Conservation (phyloP, 805 yeast species). For the Candida jianshihensis region DNA sequence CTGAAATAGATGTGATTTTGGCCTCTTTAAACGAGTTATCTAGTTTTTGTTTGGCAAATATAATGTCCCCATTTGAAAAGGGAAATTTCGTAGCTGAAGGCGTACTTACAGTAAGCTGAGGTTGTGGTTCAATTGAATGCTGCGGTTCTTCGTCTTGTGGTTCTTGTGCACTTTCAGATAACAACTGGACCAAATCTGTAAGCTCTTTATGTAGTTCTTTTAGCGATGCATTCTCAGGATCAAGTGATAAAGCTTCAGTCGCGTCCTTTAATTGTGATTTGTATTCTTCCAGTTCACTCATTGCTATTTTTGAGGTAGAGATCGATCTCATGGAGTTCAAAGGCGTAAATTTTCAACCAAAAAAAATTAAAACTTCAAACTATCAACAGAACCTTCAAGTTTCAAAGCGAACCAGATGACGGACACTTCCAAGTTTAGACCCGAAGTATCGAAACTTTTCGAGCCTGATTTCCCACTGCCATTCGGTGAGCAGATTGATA, state of each 20-base stretch:
- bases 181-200: conserved; percentile 9
- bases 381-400: no score
- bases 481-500: conserved; percentile 15
- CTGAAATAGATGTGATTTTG: conserved; percentile 12
- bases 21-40: conserved; percentile 9
- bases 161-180: conserved; percentile 3
- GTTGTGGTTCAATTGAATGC: neutral
- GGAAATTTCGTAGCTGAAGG: no score
- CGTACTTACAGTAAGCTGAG: neutral
- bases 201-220: conserved; percentile 12
- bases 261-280: conserved; percentile 11
- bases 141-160: neutral
- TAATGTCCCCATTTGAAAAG: conserved; percentile 7
- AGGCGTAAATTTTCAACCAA: no score
- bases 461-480: conserved; percentile 23
- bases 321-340: no score
- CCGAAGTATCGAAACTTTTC: conserved; percentile 35
- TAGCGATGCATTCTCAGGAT: conserved; percentile 11
- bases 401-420: conserved; percentile 9
- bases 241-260: conserved; percentile 9
- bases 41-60: conserved; percentile 10
- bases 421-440: conserved; percentile 28
- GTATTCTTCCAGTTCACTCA: conserved; percentile 17
- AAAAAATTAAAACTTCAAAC: no score
- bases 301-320: no score